phyloP scores from a whole-genome alignment of 441 rosid genomes.

The Populus hybrid region DNA sequence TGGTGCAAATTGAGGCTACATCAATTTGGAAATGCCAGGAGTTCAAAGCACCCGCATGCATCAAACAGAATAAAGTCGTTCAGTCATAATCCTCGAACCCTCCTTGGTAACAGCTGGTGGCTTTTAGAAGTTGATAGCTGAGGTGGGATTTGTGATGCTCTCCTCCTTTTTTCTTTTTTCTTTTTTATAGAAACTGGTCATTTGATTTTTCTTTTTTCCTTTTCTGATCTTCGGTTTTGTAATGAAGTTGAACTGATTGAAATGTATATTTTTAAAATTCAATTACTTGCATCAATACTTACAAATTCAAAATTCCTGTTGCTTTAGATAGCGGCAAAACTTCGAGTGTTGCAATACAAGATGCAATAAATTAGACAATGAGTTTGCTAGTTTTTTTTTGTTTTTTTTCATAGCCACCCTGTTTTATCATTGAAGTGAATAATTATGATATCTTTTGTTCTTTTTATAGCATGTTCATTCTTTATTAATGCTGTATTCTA shows the following conservation, averaged over 20 bases:
- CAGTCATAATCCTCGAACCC: slow-evolving; percentile 39
- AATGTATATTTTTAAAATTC: too few species aligned
- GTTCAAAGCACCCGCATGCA: slow-evolving; percentile 47
- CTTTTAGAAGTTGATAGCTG: slow-evolving; percentile 32
- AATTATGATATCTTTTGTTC: too few species aligned
- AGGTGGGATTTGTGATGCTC: slow-evolving; percentile 41
- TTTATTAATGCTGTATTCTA: too few species aligned
- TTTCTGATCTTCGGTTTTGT: slow-evolving; percentile 31
- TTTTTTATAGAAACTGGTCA: slow-evolving; percentile 27
- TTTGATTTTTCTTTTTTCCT: slow-evolving; percentile 32
- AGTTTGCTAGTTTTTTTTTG: too few species aligned
- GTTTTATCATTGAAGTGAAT: too few species aligned
- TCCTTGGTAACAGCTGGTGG: slow-evolving; percentile 22
- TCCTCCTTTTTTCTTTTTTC: neutral
- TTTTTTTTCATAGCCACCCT: too few species aligned
- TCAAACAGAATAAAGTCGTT: slow-evolving; percentile 64
- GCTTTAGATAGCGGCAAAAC: too few species aligned
- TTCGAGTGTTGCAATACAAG: too few species aligned
- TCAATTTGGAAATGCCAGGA: slow-evolving; percentile 69
- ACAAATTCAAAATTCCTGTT: too few species aligned
- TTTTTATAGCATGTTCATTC: too few species aligned
- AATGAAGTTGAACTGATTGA: slow-evolving; percentile 34
- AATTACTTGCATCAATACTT: too few species aligned
- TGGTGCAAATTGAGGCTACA: slow-evolving; percentile 44
- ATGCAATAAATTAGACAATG: too few species aligned